A percentile compares a stretch with the other conserved stretches of the same genome.
These are phyloP conservation scores for Wilhelminamyces savonicus DNA, from an alignment of 805 yeast genomes.

Conservation along the genomic window DNA sequence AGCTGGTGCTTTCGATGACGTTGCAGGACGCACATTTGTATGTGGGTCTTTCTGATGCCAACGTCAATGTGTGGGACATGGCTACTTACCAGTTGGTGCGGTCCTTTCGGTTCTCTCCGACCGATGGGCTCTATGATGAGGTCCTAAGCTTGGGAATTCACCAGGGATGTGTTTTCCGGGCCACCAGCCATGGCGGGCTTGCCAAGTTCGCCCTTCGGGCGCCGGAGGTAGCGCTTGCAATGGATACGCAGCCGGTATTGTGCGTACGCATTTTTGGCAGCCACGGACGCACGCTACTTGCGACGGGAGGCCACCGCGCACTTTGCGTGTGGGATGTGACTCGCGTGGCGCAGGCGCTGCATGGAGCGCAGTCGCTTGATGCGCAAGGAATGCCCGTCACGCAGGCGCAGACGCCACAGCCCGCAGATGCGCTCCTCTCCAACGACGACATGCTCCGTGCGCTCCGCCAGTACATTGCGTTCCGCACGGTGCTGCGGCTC, in stretches of 20 bases:
- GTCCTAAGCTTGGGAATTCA: conserved; percentile 56
- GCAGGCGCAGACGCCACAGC: too few relatives aligned
- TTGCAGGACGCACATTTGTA: conserved; percentile 63
- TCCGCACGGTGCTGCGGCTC: conserved; percentile 69
- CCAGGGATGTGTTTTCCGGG: conserved; percentile 56
- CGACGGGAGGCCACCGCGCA: conserved; percentile 70
- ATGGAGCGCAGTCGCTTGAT: too few relatives aligned
- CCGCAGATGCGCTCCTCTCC: too few relatives aligned
- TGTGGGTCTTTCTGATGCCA: conserved; percentile 74
- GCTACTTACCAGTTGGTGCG: conserved; percentile 67
- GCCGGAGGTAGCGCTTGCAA: too few relatives aligned
- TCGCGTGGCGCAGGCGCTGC: conserved; percentile 10
- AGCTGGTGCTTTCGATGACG: conserved; percentile 66
- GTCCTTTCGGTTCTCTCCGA: conserved; percentile 25
- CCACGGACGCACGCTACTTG: conserved; percentile 37
- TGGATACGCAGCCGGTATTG: too few relatives aligned
- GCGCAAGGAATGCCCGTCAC: too few relatives aligned
- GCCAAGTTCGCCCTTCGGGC: conserved; percentile 13
- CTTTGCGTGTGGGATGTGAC: conserved; percentile 65
- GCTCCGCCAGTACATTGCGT: conserved; percentile 57
- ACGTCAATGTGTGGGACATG: conserved; percentile 80
- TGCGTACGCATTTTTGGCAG: conserved; percentile 45
- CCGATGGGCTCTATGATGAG: conserved; percentile 20
- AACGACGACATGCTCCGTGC: conserved; percentile 62
- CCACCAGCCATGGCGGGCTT: conserved; percentile 43